Evolutionary conservation across 495 filamentous ascomycete genomes (phyloP), one percentile per base, ranked within the genome.

Genomic region (Paragyromitra xinjiangensis): DNA sequence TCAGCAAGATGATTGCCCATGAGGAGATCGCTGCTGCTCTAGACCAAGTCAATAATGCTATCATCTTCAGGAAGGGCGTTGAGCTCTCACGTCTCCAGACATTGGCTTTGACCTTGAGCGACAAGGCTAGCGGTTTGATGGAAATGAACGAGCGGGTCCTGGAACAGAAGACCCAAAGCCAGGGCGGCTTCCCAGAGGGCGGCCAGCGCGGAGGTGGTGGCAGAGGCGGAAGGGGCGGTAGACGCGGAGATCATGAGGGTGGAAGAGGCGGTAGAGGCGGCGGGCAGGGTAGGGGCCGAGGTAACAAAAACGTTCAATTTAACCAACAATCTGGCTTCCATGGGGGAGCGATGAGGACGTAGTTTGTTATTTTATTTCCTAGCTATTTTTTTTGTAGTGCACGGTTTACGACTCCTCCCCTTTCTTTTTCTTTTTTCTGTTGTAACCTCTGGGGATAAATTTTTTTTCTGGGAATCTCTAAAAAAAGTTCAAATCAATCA

Each of bases 1-100:
- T 99, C 83, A 95, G 92, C 88, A 97, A 96, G 86, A 99, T 99
- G 95, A 98, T 98, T 84, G 97, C 94, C 73, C 95, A 99, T 86
- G 95, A 99, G 83, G 95, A 99, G 81, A 90, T 99, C 51, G 93
- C 92, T 37, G 95, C 95, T 66, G 96, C 95, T 42, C 89, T 99
- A 50, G 95, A 99, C 87, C 95, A 98, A 85, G 96, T 99, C 85
- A 97, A 95, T 84, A 90, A 92, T 73, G 95, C 94, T 48, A 94
- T 99, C 84, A 93, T 98, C 85, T 99, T 99, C 92, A 91, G 96
- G 84, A 98, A 98, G 91, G 95, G 95, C 62, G 95, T 99, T 68
- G 96, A 99, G 87, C 88, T 99, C 62, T 97, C 93, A 75, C 89
- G 95, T 77, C 90, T 99, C 65, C 95, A 99, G 86, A 97, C 93